Evolutionary conservation across 2,329 filamentous ascomycete genomes (phyloP).

Genomic region (Spiromastix sp.): DNA sequence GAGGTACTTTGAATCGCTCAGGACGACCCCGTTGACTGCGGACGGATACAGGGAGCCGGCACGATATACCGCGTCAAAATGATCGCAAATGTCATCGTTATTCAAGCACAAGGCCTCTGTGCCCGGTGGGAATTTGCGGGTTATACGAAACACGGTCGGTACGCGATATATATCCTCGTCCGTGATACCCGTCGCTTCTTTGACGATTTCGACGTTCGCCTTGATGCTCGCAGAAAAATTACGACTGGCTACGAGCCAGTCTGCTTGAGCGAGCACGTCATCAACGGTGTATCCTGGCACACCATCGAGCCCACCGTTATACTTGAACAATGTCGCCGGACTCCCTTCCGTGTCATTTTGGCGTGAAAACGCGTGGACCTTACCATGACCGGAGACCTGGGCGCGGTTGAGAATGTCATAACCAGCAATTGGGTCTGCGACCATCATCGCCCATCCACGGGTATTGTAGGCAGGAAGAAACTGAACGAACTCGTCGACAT

Average conservation of each 20-base stretch:
- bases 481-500: conserved; percentile 28
- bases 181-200: conserved; percentile 7
- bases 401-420: conserved; percentile 17
- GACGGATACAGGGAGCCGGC: conserved; percentile 10
- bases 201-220: conserved; percentile 5
- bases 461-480: conserved; percentile 19
- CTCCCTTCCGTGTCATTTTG: conserved; percentile 5
- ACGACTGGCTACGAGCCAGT: conserved; percentile 4
- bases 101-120: not conserved
- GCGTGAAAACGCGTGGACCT: conserved; percentile 6
- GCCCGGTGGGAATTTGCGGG: not conserved
- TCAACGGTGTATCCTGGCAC: conserved; percentile 8
- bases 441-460: conserved; percentile 15
- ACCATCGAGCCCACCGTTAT: conserved; percentile 7
- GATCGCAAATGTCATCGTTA: not conserved
- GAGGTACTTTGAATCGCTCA: conserved; percentile 10
- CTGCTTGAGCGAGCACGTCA: conserved; percentile 4
- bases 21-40: conserved; percentile 9
- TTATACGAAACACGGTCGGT: conserved; percentile 6
- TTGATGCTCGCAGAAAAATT: conserved; percentile 5
- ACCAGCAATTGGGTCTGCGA: conserved; percentile 14
- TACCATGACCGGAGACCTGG: conserved; percentile 16
- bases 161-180: conserved; percentile 7
- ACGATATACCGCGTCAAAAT: no score
- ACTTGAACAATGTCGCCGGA: not conserved